Conservation (phyloP, 768 basidiomycete genomes). For the Pisolithus microcarpus region DNA sequence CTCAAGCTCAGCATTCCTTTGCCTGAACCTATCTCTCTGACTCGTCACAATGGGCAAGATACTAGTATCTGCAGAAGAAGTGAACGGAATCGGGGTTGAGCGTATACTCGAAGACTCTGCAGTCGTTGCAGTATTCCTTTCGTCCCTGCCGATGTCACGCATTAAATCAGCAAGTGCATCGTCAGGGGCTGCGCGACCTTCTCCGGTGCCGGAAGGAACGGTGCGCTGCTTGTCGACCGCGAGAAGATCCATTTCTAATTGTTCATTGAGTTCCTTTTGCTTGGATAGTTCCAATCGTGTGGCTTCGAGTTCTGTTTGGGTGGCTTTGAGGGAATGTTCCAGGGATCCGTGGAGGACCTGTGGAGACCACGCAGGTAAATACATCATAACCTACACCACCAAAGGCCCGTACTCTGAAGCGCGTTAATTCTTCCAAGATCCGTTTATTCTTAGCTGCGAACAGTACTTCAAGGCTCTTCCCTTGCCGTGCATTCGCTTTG, state of each 20-base stretch:
- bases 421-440: constrained; percentile 87
- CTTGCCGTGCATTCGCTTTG: constrained; percentile 68
- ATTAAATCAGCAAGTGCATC: constrained; percentile 72
- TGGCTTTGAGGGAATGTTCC: constrained; percentile 54
- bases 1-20: constrained; percentile 94
- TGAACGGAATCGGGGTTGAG: constrained; percentile 62
- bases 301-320: constrained; percentile 50
- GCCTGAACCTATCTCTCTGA: constrained; percentile 95
- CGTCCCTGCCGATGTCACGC: constrained; percentile 37
- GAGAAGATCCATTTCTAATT: constrained; percentile 85
- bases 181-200: constrained; percentile 23
- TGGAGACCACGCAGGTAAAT: neutral
- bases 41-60: constrained; percentile 98
- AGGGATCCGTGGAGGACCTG: constrained; percentile 83
- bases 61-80: constrained; percentile 77
- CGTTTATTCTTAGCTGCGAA: constrained; percentile 92
- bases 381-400: no score
- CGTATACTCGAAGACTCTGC: constrained; percentile 27
- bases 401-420: constrained; percentile 57
- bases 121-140: constrained; percentile 8
- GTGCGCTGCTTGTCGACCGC: constrained; percentile 59
- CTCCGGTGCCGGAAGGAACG: constrained; percentile 9
- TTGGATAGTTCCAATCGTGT: constrained; percentile 65
- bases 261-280: constrained; percentile 77
- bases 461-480: constrained; percentile 82